Evolutionary conservation across 2,329 filamentous ascomycete genomes (phyloP), one percentile per base, ranked within the genome.

Genomic region (Sporothrix schenckii): DNA sequence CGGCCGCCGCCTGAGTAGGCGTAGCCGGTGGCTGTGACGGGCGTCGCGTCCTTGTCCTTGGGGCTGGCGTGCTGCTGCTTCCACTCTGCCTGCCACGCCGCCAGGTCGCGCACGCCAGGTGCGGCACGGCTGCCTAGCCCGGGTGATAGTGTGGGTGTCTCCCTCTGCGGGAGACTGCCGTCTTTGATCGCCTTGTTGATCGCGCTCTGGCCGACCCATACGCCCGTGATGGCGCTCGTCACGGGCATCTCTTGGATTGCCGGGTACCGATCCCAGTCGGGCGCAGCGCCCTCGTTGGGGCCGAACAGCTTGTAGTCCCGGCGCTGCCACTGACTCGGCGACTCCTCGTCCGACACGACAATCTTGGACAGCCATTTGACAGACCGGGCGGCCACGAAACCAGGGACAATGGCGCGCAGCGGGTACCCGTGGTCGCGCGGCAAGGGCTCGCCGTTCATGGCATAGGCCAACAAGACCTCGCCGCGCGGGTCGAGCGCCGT

Each of bases 341-440:
- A 89, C 77, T 92, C 89, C 73, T 91, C 89, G 70, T 88, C 87
- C 52, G 87, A 86, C 1, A 91, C 81, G 0, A 86, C 83, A 69
- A 92, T 88, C 58, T 85, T 85, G 72, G 83, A 87, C 1, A 92
- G 80, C 89, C 89, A 92, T 76, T 92, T 92, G 73, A 91, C 89
- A 6, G 86, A 88, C 1, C 89, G 83, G 0, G 89, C 89, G 0
- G 88, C 89, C 1, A 91, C 89, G 66, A 88, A 85, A 0, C 89
- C 89, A 0, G 89, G 88, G 0, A 91, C 87, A 3, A 91, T 81
- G 0, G 85, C 84, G 1, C 88, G 82, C 16, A 91, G 78, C 0
- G 89, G 89, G 74, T 84, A 91, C 0, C 89, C 89, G 74, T 92
- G 89, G 71, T 91, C 89, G 1, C 83, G 83, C 0, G 88, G 88